A percentile compares a stretch with the other conserved stretches of the same genome.
These are phyloP conservation scores for Chimonanthus praecox DNA, from an alignment of 164 flowering plant species.

Conservation along the genomic window DNA sequence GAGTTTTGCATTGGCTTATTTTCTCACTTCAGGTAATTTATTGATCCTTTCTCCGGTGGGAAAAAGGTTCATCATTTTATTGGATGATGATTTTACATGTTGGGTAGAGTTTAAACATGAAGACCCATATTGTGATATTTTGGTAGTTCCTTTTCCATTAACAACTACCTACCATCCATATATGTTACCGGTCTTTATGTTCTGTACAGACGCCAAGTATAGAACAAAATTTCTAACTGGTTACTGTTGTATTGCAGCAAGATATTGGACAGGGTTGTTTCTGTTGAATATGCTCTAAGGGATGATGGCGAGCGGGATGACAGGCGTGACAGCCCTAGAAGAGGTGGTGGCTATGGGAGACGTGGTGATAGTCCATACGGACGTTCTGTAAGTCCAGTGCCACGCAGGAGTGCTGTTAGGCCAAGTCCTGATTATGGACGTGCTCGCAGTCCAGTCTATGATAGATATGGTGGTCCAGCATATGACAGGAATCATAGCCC, in stretches of 20 bases:
- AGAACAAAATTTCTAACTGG: neutral
- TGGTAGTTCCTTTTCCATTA: neutral
- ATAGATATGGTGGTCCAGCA: slow-evolving; percentile 23
- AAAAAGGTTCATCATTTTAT: too few species aligned
- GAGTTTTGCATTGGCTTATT: too few species aligned
- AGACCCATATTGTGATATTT: neutral
- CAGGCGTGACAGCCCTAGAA: slow-evolving; percentile 56
- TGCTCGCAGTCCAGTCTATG: slow-evolving; percentile 30
- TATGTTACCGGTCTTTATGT: neutral
- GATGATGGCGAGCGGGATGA: slow-evolving; percentile 77
- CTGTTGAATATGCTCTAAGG: slow-evolving; percentile 88
- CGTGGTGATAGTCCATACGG: slow-evolving; percentile 27
- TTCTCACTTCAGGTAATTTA: too few species aligned
- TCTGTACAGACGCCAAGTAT: neutral
- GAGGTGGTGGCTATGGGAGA: slow-evolving; percentile 22
- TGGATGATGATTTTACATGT: neutral
- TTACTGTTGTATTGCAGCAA: slow-evolving; percentile 42
- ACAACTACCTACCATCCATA: too few species aligned
- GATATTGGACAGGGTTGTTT: slow-evolving; percentile 79
- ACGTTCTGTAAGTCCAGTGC: slow-evolving; percentile 27
- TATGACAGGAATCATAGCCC: slow-evolving; percentile 25
- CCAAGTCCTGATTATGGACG: slow-evolving; percentile 42
- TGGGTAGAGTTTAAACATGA: neutral
- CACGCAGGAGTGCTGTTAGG: slow-evolving; percentile 16
- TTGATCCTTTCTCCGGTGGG: neutral